A percentile compares a stretch with the other conserved stretches of the same genome.
These are phyloP conservation scores for Juncus inflexus DNA, from an alignment of 176 grass and related monocot genomes.

Conservation along the genomic window DNA sequence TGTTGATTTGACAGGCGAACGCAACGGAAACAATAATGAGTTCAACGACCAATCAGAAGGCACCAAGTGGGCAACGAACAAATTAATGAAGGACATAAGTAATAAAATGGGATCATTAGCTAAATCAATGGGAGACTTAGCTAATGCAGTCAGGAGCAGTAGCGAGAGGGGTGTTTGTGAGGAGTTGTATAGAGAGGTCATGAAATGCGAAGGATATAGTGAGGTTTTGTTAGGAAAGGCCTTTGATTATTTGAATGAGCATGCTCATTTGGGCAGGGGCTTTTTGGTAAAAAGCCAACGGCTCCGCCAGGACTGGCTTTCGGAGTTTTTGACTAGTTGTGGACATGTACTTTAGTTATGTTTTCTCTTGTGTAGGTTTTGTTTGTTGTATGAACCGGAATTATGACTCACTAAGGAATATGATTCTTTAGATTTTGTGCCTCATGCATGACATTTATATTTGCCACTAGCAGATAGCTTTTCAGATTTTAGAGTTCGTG, in stretches of 20 bases:
- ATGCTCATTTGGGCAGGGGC: conserved; percentile 9
- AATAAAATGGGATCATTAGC: not conserved
- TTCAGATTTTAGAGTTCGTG: no score
- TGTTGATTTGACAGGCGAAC: not conserved
- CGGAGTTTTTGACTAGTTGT: conserved; percentile 7
- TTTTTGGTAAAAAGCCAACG: conserved; percentile 20
- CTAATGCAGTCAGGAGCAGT: conserved; percentile 17
- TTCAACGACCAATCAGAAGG: conserved; percentile 1
- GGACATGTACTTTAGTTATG: conserved; percentile 5
- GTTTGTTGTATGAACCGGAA: no score
- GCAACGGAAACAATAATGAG: not conserved
- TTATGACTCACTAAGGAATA: no score
- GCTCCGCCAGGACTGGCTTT: conserved; percentile 7
- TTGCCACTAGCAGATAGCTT: no score
- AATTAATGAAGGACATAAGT: conserved; percentile 8
- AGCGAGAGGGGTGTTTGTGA: not conserved
- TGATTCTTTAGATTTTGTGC: no score
- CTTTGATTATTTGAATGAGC: conserved; percentile 19
- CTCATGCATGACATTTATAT: no score
- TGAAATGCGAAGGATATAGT: conserved; percentile 17
- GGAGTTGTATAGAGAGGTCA: conserved; percentile 4
- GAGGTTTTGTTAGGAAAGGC: conserved; percentile 1
- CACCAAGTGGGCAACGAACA: not conserved
- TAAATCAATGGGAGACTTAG: conserved; percentile 15
- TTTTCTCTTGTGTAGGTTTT: not conserved